These are phyloP conservation scores for Meyerozyma sp. DNA, from an alignment of 1,139 yeast genomes.

Conservation along the genomic window DNA sequence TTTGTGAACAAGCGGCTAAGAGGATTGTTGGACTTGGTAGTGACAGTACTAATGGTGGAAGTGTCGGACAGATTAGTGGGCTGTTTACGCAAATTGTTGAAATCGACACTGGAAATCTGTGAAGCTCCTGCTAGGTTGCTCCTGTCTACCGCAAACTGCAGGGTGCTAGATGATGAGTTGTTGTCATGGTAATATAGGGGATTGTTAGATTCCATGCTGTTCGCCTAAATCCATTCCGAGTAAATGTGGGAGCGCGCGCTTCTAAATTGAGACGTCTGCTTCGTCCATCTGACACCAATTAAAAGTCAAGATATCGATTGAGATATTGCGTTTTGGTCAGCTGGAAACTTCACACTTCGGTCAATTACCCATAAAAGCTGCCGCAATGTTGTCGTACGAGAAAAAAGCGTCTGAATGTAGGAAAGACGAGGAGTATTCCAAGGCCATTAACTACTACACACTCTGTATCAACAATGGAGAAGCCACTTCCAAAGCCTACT, in stretches of 20 bases:
- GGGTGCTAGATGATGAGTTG: constrained; percentile 17
- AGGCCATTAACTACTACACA: too few species aligned
- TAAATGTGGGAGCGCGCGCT: neutral
- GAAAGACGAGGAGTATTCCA: too few species aligned
- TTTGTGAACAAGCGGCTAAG: constrained; percentile 30
- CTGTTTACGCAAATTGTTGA: constrained; percentile 32
- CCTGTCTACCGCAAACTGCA: constrained; percentile 8
- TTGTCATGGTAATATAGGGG: constrained; percentile 16
- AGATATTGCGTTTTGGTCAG: too few species aligned
- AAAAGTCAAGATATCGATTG: too few species aligned
- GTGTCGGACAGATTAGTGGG: constrained; percentile 27
- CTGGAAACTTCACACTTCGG: too few species aligned
- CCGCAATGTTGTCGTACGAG: too few species aligned
- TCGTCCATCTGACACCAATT: too few species aligned
- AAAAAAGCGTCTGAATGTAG: too few species aligned
- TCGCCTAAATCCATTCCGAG: neutral
- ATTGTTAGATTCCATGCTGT: neutral
- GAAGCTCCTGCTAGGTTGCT: constrained; percentile 9
- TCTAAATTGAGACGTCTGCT: too few species aligned
- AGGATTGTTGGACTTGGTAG: constrained; percentile 19
- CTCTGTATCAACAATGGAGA: too few species aligned
- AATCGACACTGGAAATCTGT: constrained; percentile 37
- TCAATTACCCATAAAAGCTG: too few species aligned
- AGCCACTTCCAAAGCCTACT: too few species aligned
- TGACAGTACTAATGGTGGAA: constrained; percentile 20